phyloP scores from a whole-genome alignment of 306 rosid genomes.

The Pyrus betulifolia region DNA sequence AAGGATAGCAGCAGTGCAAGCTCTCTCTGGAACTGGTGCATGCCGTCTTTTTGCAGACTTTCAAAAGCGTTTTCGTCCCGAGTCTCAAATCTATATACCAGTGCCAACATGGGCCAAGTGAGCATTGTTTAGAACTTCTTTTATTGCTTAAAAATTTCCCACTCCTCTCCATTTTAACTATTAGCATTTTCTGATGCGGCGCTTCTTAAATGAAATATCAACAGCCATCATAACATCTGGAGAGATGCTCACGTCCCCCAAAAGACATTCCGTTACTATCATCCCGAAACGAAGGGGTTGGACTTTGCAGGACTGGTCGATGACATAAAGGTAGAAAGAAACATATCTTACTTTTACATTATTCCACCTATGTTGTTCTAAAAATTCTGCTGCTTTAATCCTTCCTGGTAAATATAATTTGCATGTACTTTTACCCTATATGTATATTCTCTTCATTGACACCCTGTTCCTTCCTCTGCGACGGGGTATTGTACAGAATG shows the following conservation, averaged over 20 bases:
- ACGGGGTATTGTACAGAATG: conserved; percentile 48
- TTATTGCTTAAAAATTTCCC: neutral
- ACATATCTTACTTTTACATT: neutral
- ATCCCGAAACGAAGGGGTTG: conserved; percentile 79
- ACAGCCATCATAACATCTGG: conserved; percentile 98
- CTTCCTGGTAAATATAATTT: neutral
- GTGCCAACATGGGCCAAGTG: conserved; percentile 92
- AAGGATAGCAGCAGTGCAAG: conserved; percentile 87
- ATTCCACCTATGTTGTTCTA: neutral
- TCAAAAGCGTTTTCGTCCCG: conserved; percentile 82
- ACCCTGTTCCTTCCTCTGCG: conserved; percentile 1
- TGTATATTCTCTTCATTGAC: conserved; percentile 11
- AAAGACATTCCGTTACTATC: conserved; percentile 81
- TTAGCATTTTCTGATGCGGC: neutral
- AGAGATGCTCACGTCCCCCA: conserved; percentile 82
- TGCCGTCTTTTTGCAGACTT: conserved; percentile 89
- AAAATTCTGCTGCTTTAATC: neutral
- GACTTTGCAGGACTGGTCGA: conserved; percentile 78
- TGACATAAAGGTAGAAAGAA: conserved; percentile 44
- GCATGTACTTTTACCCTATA: neutral
- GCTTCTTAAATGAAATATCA: conserved; percentile 23
- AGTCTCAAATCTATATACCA: conserved; percentile 76
- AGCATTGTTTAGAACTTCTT: conserved; percentile 20
- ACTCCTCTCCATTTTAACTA: neutral
- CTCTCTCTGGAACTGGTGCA: conserved; percentile 97